Base-by-base conservation (phyloP, 2,329 filamentous ascomycete genomes). In the Nemania serpens region DNA sequence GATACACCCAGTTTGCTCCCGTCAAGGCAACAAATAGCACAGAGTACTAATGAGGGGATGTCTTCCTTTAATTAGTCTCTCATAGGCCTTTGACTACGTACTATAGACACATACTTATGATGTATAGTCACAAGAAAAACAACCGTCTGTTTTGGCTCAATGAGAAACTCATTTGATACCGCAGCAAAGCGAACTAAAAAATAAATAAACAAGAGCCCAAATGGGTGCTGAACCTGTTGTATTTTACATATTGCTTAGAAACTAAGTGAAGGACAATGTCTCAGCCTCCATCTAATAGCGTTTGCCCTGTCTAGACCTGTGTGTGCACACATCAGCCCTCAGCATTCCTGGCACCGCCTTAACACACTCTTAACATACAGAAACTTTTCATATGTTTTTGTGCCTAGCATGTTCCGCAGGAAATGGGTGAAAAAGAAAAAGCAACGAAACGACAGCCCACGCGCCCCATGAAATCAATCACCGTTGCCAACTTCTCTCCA, bases 201-300 rank as follows among this genome's bases (percentile, higher is more conserved):
- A 22, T 22, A 3, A 47, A 18, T 22, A 3, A 47, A 18, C 18
- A 17, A 50, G n/a, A 10, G 7, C 13, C 36, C 13, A 17, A 17
- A 49, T 43, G 3, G 48, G 55, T 57, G 64, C 62, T 54, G 59
- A 65, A 61, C 34, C 56, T 62, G 51, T 50, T 54, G 39, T 66
- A 54, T 63, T 64, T 62, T 62, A 66, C 62, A 63, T 58, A 55
- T 49, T 56, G 51, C 48, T 54, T 48, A 33, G 25, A 51, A 49
- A 61, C 52, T 47, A 49, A 51, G 22, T 20, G 20, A 42, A 43
- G 53, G 45, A 57, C 15, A 15, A 46, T 18, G 41, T 39, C 34
- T 50, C 36, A 58, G n/a, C 42, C 50, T 59, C 25, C 50, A 46
- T 55, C 46, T 62, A 46, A 45, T 53, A 39, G 50, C 50, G 48